Conservation (phyloP, 805 yeast species). For the Clavispora carvajalis region DNA sequence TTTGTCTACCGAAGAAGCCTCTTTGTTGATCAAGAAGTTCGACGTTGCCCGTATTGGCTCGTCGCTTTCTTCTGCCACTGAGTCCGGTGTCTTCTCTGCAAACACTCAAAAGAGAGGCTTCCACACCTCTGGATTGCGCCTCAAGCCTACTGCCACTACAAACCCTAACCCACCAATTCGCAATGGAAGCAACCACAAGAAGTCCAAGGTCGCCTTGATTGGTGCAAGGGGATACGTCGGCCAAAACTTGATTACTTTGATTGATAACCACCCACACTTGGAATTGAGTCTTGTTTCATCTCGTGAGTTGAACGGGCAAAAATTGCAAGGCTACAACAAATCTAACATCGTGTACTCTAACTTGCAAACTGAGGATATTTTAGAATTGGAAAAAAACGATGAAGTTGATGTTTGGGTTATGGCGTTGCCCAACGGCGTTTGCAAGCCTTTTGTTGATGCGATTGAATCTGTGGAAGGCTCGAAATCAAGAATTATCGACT, state of each 20-base stretch:
- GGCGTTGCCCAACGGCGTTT: slow-evolving; percentile 98
- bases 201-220: slow-evolving; percentile 80
- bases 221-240: slow-evolving; percentile 99
- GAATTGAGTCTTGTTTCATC: slow-evolving; percentile 93
- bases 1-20: slow-evolving; percentile 57
- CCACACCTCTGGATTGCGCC: slow-evolving; percentile 19
- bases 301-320: slow-evolving; percentile 86
- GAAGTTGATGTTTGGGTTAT: slow-evolving; percentile 96
- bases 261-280: slow-evolving; percentile 80
- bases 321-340: slow-evolving; percentile 82
- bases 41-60: slow-evolving; percentile 31
- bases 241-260: slow-evolving; percentile 81
- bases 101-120: slow-evolving; percentile 49
- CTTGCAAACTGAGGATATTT: slow-evolving; percentile 81
- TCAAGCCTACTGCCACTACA: slow-evolving; percentile 3
- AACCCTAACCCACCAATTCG: slow-evolving; percentile 72
- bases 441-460: slow-evolving; percentile 80
- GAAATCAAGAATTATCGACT: slow-evolving; percentile 77
- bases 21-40: slow-evolving; percentile 54
- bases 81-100: slow-evolving; percentile 44
- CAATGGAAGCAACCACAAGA: slow-evolving; percentile 55
- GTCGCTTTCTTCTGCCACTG: slow-evolving; percentile 33
- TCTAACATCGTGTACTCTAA: slow-evolving; percentile 75
- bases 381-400: slow-evolving; percentile 64
- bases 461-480: slow-evolving; percentile 62